phyloP scores from a whole-genome alignment of 805 yeast species.

The Candida nemodendra region DNA sequence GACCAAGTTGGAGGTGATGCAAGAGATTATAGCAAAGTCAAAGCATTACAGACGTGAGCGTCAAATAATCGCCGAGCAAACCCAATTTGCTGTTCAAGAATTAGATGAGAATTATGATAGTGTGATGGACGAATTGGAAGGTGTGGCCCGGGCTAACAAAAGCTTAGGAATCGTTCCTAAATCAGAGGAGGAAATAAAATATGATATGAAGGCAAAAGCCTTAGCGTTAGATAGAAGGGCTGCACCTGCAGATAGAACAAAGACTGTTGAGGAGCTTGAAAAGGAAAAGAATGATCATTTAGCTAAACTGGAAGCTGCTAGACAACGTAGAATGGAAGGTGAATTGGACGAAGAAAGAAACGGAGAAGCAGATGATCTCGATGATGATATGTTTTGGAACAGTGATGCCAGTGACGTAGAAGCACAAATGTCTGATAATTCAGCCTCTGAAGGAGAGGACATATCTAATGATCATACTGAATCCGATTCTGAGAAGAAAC shows the following conservation, averaged over 20 bases:
- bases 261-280: slow-evolving; percentile 68
- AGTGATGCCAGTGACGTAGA: slow-evolving; percentile 46
- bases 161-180: slow-evolving; percentile 33
- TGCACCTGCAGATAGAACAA: slow-evolving; percentile 78
- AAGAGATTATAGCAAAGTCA: slow-evolving; percentile 80
- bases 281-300: slow-evolving; percentile 59
- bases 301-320: slow-evolving; percentile 63
- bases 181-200: slow-evolving; percentile 46
- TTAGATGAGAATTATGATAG: slow-evolving; percentile 75
- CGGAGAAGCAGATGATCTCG: slow-evolving; percentile 65
- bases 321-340: slow-evolving; percentile 75
- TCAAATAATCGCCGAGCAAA: slow-evolving; percentile 59
- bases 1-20: slow-evolving; percentile 82
- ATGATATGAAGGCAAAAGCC: slow-evolving; percentile 66
- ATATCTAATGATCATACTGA: slow-evolving; percentile 4
- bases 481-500: slow-evolving; percentile 7
- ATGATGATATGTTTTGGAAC: slow-evolving; percentile 64
- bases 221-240: slow-evolving; percentile 71
- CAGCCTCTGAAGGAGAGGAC: slow-evolving; percentile 12
- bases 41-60: slow-evolving; percentile 75
- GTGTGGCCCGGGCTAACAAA: slow-evolving; percentile 24
- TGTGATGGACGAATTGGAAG: slow-evolving; percentile 45
- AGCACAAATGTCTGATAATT: slow-evolving; percentile 34
- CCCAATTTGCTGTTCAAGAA: slow-evolving; percentile 60
- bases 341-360: slow-evolving; percentile 39